Conservation (phyloP, 73 alveolate species). For the Paraurostyla sp. region DNA sequence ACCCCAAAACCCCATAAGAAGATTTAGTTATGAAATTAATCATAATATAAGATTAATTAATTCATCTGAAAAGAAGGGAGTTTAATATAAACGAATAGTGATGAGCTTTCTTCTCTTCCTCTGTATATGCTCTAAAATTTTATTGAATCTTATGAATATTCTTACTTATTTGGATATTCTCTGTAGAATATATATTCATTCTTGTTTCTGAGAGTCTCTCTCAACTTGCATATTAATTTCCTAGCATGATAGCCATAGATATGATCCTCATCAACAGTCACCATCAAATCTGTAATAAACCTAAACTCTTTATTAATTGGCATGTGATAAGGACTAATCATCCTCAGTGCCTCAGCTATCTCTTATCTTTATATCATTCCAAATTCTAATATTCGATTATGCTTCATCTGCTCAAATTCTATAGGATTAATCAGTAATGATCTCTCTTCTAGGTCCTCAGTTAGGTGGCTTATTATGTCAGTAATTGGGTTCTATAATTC, state of each 20-base stretch:
- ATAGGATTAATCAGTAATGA: neutral
- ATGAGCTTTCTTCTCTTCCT: constrained; percentile 15
- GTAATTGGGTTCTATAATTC: constrained; percentile 22
- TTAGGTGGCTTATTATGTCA: constrained; percentile 12
- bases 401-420: neutral
- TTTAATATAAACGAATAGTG: constrained; percentile 13
- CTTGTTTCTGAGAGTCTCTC: constrained; percentile 8
- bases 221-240: constrained; percentile 12
- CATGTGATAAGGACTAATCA: constrained; percentile 37
- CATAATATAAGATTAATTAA: too few species aligned
- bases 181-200: neutral
- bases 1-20: too few species aligned
- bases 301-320: neutral
- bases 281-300: neutral
- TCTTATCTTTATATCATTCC: neutral
- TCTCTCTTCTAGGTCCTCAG: neutral
- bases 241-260: neutral
- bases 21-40: too few species aligned
- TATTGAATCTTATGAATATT: neutral
- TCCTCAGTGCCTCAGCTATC: neutral
- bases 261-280: neutral
- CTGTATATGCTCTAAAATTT: neutral
- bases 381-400: neutral
- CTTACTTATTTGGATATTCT: constrained; percentile 25
- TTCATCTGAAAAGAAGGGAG: constrained; percentile 26